phyloP scores from a whole-genome alignment of 108 stramenopile genomes.

The Pseudonitzschia multiseries region DNA sequence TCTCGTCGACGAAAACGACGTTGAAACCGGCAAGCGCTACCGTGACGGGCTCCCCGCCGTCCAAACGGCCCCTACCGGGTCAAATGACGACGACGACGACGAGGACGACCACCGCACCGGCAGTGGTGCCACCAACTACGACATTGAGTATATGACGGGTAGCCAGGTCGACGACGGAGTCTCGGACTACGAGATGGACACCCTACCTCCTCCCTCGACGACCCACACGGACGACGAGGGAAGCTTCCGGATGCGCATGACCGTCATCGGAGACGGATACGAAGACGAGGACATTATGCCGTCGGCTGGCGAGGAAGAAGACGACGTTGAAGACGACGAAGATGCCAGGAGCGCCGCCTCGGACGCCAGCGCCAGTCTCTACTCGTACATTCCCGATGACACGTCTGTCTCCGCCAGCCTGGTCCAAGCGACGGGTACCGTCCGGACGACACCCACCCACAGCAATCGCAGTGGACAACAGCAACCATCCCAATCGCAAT shows the following conservation, averaged over 20 bases:
- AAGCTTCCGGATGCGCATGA: not conserved
- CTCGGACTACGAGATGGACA: conserved; percentile 22
- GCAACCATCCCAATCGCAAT: not conserved
- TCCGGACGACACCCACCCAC: not conserved
- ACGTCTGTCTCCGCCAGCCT: conserved; percentile 10
- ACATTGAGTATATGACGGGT: conserved; percentile 2
- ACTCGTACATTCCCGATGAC: conserved; percentile 20
- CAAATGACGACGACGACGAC: not conserved
- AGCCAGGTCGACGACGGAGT: conserved; percentile 16
- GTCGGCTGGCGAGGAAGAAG: not conserved
- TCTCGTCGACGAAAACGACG: conserved; percentile 7
- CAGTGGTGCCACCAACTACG: not conserved
- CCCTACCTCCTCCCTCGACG: conserved; percentile 6
- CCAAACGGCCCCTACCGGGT: conserved; percentile 12
- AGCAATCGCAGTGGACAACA: not conserved
- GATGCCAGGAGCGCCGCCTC: not conserved
- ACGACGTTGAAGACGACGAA: not conserved
- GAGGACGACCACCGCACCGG: not conserved
- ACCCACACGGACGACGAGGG: conserved; percentile 9
- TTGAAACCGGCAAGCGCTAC: not conserved
- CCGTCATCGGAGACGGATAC: not conserved
- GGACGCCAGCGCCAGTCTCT: not conserved
- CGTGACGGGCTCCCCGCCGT: conserved; percentile 6
- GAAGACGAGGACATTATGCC: not conserved
- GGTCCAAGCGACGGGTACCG: not conserved